Conservation (phyloP, 176 grass and related monocot genomes). For the Triticum urartu region DNA sequence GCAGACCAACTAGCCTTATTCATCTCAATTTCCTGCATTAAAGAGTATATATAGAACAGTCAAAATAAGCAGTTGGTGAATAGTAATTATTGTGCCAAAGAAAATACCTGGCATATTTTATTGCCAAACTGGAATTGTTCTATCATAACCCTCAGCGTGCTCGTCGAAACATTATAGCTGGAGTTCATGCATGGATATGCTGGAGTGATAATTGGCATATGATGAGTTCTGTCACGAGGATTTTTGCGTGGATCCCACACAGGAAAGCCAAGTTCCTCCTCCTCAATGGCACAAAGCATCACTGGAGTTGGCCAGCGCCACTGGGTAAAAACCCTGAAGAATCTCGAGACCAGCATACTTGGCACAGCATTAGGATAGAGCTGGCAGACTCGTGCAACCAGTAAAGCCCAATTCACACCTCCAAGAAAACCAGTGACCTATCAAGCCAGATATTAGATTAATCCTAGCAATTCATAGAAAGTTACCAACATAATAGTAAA, state of each 20-base stretch:
- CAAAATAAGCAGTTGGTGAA: slow-evolving; percentile 35
- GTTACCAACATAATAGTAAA: not conserved
- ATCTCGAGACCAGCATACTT: slow-evolving; percentile 88
- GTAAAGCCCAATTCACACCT: slow-evolving; percentile 93
- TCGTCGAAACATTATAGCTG: slow-evolving; percentile 95
- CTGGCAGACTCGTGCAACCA: slow-evolving; percentile 86
- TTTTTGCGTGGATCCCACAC: slow-evolving; percentile 96
- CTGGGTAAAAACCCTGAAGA: slow-evolving; percentile 90
- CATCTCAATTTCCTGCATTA: slow-evolving; percentile 79
- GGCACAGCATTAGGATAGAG: slow-evolving; percentile 94
- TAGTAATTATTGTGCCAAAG: too few relatives aligned
- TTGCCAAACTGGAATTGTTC: slow-evolving; percentile 89
- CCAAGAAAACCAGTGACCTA: slow-evolving; percentile 98
- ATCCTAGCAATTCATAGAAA: not conserved
- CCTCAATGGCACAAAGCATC: slow-evolving; percentile 88
- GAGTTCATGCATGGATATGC: slow-evolving; percentile 99
- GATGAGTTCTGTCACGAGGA: slow-evolving; percentile 75
- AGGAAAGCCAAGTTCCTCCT: slow-evolving; percentile 85
- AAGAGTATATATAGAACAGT: not conserved
- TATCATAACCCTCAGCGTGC: slow-evolving; percentile 89
- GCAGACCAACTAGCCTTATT: slow-evolving; percentile 79
- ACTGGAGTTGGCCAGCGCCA: slow-evolving; percentile 97
- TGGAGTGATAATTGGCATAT: slow-evolving; percentile 98
- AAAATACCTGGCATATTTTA: slow-evolving; percentile 75
- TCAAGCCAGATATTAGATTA: slow-evolving; percentile 1